These are phyloP conservation scores for Botrytis deweyae DNA, from an alignment of 2,329 filamentous ascomycete genomes.

Conservation along the genomic window DNA sequence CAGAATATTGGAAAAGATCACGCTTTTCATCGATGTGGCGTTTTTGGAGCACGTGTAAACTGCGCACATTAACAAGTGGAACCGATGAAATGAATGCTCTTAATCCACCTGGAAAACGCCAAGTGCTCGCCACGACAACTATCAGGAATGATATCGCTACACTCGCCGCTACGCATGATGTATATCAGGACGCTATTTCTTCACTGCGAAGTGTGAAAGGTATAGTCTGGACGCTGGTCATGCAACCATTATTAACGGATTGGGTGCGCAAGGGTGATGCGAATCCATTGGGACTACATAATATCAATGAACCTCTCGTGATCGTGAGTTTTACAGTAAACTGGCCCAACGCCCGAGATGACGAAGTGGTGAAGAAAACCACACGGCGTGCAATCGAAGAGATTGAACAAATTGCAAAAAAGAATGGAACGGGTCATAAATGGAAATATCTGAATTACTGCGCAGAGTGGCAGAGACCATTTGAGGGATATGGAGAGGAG, in stretches of 20 bases:
- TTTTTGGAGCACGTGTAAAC: slow-evolving; percentile 41
- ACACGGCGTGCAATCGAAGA: slow-evolving; percentile 37
- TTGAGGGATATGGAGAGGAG: slow-evolving; percentile 38
- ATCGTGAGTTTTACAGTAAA: slow-evolving; percentile 41
- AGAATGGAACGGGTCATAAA: slow-evolving; percentile 31
- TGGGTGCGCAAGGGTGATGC: slow-evolving; percentile 35
- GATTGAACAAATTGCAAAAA: slow-evolving; percentile 38
- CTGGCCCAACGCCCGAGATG: slow-evolving; percentile 37
- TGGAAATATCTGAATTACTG: slow-evolving; percentile 40
- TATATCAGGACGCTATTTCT: slow-evolving; percentile 36
- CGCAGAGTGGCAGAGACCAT: slow-evolving; percentile 36
- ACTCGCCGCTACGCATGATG: slow-evolving; percentile 34
- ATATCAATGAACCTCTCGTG: slow-evolving; percentile 36
- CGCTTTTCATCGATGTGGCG: slow-evolving; percentile 38
- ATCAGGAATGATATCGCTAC: slow-evolving; percentile 41
- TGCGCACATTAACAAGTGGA: slow-evolving; percentile 38
- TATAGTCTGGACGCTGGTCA: slow-evolving; percentile 40
- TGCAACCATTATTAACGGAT: slow-evolving; percentile 38
- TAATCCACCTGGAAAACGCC: slow-evolving; percentile 38
- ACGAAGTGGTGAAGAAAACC: slow-evolving; percentile 35
- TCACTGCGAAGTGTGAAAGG: slow-evolving; percentile 36
- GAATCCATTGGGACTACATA: slow-evolving; percentile 36
- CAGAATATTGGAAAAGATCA: slow-evolving; percentile 39
- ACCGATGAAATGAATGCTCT: slow-evolving; percentile 40
- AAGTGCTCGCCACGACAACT: slow-evolving; percentile 41